Evolutionary conservation across 2,329 filamentous ascomycete genomes (phyloP), one percentile per base, ranked within the genome.

Genomic region (Ascochyta koolunga): DNA sequence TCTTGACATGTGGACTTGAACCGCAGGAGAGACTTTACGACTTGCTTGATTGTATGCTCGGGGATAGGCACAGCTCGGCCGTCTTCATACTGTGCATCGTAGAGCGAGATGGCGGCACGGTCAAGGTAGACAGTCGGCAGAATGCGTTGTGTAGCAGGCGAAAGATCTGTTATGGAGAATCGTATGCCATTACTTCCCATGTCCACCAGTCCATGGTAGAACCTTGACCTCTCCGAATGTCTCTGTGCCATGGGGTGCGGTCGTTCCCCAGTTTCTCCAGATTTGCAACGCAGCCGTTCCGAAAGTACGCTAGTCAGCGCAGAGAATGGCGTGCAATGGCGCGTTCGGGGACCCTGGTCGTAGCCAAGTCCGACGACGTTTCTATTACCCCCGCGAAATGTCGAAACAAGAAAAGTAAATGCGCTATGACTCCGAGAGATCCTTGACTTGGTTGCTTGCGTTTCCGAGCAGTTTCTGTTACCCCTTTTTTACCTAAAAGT

Each of bases 131-230:
- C 67, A 22, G 89, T 93, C 16, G 83, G 86, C 36, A 96, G 82
- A 21, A 92, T 85, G 21, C 92, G 88, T 21, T 89, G 82, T 33
- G 80, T 84, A 4, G 86, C 84, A 19, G 89, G 87, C 4, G 86
- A 83, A n/a, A 96, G 82, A 61, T 91, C 87, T 8, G 91, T 90
- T 67, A 96, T 91, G 38, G 91, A 93, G 80, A 96, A 96, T 50
- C 93, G 90, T 66, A 96, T 93, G 66, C 92, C 93, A 79, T 96
- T 97, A 79, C 91, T 73, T 49, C 70, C 70, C 70, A 73, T 72
- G 38, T 73, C 70, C 55, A 73, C 70, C 57, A 73, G 56, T 24
- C 69, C 70, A 67, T 72, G 68, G 47, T 67, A 68, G 46, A 62
- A 58, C 45, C 43, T 48, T 36, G 59, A 61, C 43, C 54, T 62